Base-by-base conservation (phyloP, 1,284 basidiomycete genomes). In the Takashimella koratensis region DNA sequence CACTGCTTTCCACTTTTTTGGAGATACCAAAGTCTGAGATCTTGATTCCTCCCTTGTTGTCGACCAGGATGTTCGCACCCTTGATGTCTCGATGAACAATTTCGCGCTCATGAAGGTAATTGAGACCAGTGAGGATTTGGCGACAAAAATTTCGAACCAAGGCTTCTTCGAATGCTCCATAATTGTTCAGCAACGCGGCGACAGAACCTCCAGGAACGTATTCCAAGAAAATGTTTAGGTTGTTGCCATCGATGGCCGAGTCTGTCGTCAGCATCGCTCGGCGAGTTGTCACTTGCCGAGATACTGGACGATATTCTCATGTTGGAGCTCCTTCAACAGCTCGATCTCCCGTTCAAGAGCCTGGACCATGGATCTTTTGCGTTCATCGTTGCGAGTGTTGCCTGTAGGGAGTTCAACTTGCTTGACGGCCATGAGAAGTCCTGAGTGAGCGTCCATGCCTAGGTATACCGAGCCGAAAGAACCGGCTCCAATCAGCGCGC, bases 31-130 rank as follows among this genome's bases (percentile, higher is more conserved):
- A 99, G 76, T 98, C 96, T 4, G 90, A 94, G 44, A 98, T 98
- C 77, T 98, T 98, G 79, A 98, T 88, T 10, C 92, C 92, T 6
- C 94, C 93, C 76, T 96, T 97, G 79, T 98, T 98, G 75, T 98
- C 95, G 11, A 98, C 94, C 51, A 98, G 83, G 55, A 98, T 96
- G 72, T 98, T 98, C 42, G 90, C 95, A 22, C 95, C 95, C 69
- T 98, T 98, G 79, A 98, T 97, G 67, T 98, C 94, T n/a, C 94
- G 84, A 75, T 98, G 94, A 62, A 97, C 96, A 53, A 97, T 93
- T 79, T 93, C 94, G 78, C 95, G 91, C 63, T 96, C 93, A 70
- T 99, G 96, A 8, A 99, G 82, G 68, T 98, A 99, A 62, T 86
- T 83, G 43, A 99, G 81, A 3, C 96, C 96, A 39, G 86, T 84